A percentile compares a stretch with the other conserved stretches of the same genome.
Conservation (phyloP, 1,139 yeast species). For the Yamadazyma membranifaciens region DNA sequence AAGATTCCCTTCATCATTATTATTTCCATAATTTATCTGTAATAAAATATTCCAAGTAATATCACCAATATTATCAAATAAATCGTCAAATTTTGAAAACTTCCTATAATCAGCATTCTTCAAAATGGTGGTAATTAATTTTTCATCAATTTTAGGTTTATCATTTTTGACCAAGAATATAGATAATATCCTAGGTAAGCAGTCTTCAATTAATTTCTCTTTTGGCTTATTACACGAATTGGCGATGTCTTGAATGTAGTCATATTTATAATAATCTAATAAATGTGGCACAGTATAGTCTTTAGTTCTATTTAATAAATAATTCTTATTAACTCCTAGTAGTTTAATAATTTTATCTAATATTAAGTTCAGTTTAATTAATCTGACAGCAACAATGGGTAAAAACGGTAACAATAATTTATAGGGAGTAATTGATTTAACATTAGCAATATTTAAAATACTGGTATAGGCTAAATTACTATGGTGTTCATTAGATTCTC, state of each 20-base stretch:
- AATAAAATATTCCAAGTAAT: conserved; percentile 42
- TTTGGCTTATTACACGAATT: conserved; percentile 34
- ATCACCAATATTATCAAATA: conserved; percentile 45
- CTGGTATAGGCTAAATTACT: conserved; percentile 64
- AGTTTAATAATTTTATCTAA: conserved; percentile 61
- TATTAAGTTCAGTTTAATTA: conserved; percentile 61
- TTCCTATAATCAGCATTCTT: conserved; percentile 49
- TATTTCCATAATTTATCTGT: conserved; percentile 34
- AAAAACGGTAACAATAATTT: conserved; percentile 77
- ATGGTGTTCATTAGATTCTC: conserved; percentile 59
- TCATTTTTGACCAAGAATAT: conserved; percentile 37
- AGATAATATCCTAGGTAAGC: conserved; percentile 41
- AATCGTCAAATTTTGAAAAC: conserved; percentile 35
- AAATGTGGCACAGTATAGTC: conserved; percentile 77
- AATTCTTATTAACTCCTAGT: conserved; percentile 57
- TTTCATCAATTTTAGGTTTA: conserved; percentile 38
- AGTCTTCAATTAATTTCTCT: conserved; percentile 33
- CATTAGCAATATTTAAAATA: conserved; percentile 46
- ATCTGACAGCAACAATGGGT: conserved; percentile 66
- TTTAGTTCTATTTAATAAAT: conserved; percentile 67
- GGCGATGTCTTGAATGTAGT: conserved; percentile 56
- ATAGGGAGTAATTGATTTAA: conserved; percentile 54
- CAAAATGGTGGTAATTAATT: conserved; percentile 53
- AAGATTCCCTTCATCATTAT: conserved; percentile 13
- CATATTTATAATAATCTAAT: conserved; percentile 61